Conservation (phyloP, 768 basidiomycete genomes). For the Kwoniella bestiolae region DNA sequence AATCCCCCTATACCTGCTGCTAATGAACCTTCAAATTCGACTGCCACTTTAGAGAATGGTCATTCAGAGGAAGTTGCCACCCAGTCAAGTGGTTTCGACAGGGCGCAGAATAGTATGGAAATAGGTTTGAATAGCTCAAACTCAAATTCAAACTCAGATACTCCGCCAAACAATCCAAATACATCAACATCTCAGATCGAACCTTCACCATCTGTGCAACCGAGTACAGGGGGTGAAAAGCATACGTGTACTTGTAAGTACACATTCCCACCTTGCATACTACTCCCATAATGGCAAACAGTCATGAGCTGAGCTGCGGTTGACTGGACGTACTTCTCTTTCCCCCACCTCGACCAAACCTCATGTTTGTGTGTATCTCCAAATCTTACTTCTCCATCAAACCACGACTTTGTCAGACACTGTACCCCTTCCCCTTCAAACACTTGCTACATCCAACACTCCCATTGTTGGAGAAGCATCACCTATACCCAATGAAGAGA, state of each 20-base stretch:
- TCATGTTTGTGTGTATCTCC: slow-evolving; percentile 9
- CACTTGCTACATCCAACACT: neutral
- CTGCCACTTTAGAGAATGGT: neutral
- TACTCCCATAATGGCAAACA: neutral
- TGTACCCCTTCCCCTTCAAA: neutral
- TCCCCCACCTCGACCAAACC: slow-evolving; percentile 1
- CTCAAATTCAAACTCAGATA: neutral
- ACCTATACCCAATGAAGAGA: neutral
- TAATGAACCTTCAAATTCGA: neutral
- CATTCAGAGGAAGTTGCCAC: neutral
- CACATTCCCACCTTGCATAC: neutral
- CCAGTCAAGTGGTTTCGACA: neutral
- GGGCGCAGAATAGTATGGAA: neutral
- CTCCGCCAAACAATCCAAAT: neutral
- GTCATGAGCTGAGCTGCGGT: neutral
- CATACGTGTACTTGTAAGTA: neutral
- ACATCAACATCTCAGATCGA: neutral
- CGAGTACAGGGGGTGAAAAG: neutral
- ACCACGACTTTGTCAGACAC: neutral
- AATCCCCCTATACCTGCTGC: neutral
- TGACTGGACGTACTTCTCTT: neutral
- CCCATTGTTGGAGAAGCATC: neutral
- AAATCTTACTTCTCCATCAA: slow-evolving; percentile 9
- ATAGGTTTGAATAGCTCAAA: neutral
- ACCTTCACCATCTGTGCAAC: neutral